A percentile compares a stretch with the other conserved stretches of the same genome.
phyloP scores from a whole-genome alignment of 2,329 filamentous ascomycete species.

The Didymella sp. region DNA sequence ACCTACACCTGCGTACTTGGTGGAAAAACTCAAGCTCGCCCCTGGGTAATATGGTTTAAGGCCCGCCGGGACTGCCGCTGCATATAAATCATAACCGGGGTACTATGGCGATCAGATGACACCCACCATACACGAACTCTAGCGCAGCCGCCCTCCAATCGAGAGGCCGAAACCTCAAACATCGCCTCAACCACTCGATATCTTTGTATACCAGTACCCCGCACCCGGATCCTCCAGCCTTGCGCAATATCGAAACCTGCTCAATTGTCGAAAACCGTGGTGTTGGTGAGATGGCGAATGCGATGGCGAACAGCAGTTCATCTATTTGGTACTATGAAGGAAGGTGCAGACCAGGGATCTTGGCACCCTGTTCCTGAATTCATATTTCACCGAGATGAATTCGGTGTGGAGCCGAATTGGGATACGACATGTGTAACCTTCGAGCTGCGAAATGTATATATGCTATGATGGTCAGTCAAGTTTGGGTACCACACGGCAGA shows the following conservation, averaged over 20 bases:
- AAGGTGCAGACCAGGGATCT: not conserved
- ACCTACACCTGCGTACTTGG: slow-evolving; percentile 1
- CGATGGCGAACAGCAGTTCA: not conserved
- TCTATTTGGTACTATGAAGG: slow-evolving; percentile 14
- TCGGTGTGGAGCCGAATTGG: not conserved
- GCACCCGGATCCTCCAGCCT: not conserved
- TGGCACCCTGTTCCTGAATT: not conserved
- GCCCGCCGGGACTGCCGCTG: slow-evolving; percentile 17
- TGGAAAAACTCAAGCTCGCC: slow-evolving; percentile 5
- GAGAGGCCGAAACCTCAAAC: not conserved
- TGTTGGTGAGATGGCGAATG: not conserved
- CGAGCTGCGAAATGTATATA: slow-evolving; percentile 3
- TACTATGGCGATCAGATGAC: slow-evolving; percentile 12
- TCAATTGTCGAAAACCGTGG: not conserved
- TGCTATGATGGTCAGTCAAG: not conserved
- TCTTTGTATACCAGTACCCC: not conserved
- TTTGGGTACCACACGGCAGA: not conserved
- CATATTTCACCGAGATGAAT: slow-evolving; percentile 10
- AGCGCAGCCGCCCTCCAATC: slow-evolving; percentile 3
- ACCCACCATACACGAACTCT: not conserved
- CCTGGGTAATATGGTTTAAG: slow-evolving; percentile 18
- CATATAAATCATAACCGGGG: slow-evolving; percentile 5
- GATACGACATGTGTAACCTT: not conserved
- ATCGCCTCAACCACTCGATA: not conserved
- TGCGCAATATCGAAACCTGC: not conserved